These are phyloP conservation scores for Epichloe sp. DNA, from an alignment of 2,329 filamentous ascomycete genomes.

Conservation along the genomic window DNA sequence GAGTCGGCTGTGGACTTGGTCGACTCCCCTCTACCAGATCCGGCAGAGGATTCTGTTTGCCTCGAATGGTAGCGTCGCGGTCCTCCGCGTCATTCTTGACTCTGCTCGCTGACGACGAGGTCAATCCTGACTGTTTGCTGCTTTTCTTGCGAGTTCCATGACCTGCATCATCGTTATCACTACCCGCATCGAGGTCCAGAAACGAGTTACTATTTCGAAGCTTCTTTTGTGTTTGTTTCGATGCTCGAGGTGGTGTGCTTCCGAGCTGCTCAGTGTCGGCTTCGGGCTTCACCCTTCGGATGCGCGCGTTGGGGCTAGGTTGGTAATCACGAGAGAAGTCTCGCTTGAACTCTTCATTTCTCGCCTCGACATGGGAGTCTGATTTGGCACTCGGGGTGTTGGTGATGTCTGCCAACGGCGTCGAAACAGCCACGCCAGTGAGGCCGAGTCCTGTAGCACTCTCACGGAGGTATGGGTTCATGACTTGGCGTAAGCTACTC, in stretches of 20 bases:
- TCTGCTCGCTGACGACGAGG: not conserved
- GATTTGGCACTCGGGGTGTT: conserved; percentile 9
- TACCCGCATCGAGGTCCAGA: conserved; percentile 33
- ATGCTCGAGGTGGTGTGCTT: conserved; percentile 21
- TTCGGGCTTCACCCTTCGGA: conserved; percentile 45
- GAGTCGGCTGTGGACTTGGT: conserved; percentile 16
- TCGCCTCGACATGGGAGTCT: conserved; percentile 15
- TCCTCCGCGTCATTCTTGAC: conserved; percentile 6
- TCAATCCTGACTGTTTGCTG: not conserved
- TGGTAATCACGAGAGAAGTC: conserved; percentile 68
- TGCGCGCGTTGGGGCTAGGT: conserved; percentile 57
- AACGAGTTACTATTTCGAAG: conserved; percentile 32
- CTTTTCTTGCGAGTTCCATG: conserved; percentile 4
- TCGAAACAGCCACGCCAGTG: conserved; percentile 7
- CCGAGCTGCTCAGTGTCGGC: conserved; percentile 17
- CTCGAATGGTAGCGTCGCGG: conserved; percentile 17
- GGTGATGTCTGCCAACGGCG: conserved; percentile 14
- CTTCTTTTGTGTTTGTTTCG: conserved; percentile 17
- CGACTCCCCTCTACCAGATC: conserved; percentile 13
- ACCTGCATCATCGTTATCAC: conserved; percentile 31
- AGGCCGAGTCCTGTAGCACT: conserved; percentile 17
- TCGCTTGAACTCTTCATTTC: conserved; percentile 28
- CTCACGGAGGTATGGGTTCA: conserved; percentile 62
- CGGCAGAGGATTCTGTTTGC: conserved; percentile 12
- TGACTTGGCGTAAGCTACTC: conserved; percentile 72